A percentile compares a stretch with the other conserved stretches of the same genome.
Conservation (phyloP, 2,329 filamentous ascomycete genomes). For the Pezicula radicicola region DNA sequence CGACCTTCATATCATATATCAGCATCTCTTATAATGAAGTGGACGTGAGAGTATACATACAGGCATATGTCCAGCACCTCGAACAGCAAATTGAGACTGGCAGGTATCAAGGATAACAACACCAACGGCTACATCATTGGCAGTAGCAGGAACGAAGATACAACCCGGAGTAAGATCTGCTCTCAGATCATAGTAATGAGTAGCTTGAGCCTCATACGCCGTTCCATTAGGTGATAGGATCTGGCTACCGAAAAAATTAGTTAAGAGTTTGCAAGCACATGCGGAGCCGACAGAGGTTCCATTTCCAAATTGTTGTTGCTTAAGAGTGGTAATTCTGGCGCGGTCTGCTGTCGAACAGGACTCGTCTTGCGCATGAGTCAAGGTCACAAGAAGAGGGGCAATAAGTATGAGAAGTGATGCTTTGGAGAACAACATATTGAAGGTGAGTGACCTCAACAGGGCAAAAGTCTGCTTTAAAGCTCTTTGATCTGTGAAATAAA, state of each 20-base stretch:
- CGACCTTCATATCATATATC: neutral
- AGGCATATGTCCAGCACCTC: slow-evolving; percentile 5
- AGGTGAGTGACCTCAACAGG: too few relatives aligned
- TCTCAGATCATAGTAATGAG: slow-evolving; percentile 3
- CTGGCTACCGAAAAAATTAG: neutral
- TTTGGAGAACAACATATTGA: too few relatives aligned
- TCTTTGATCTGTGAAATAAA: too few relatives aligned
- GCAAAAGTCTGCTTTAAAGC: too few relatives aligned
- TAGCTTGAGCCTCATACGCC: slow-evolving; percentile 1
- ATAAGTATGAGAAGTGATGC: too few relatives aligned
- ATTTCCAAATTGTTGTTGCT: too few relatives aligned
- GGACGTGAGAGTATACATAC: neutral
- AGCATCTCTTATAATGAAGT: neutral
- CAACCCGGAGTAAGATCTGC: slow-evolving; percentile 3
- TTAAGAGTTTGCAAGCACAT: too few relatives aligned
- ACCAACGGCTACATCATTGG: neutral
- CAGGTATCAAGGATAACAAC: slow-evolving; percentile 2
- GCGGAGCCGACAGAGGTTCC: too few relatives aligned
- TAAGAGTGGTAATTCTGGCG: too few relatives aligned
- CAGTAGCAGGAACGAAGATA: slow-evolving; percentile 2
- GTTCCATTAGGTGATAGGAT: neutral
- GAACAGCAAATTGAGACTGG: slow-evolving; percentile 6
- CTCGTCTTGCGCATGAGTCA: too few relatives aligned
- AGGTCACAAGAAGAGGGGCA: too few relatives aligned
- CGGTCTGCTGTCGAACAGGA: too few relatives aligned